Conservation (phyloP, 2,329 filamentous ascomycete genomes). For the Anthostomella pinea region DNA sequence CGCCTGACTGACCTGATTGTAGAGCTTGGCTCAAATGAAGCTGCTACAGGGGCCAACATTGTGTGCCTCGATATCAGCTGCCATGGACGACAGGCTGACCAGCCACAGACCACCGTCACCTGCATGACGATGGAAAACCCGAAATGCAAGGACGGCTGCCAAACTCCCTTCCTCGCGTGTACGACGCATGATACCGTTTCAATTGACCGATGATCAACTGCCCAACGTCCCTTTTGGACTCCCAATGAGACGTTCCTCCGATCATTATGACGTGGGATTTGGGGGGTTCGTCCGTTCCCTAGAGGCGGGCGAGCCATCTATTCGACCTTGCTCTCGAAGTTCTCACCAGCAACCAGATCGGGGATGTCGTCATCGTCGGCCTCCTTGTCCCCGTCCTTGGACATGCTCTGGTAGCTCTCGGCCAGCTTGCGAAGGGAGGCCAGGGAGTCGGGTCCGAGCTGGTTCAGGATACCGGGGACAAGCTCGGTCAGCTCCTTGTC, state of each 20-base stretch:
- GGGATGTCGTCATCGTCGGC: conserved; percentile 92
- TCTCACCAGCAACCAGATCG: conserved; percentile 93
- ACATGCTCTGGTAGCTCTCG: conserved; percentile 99
- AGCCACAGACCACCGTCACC: conserved; percentile 1
- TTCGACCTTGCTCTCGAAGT: conserved; percentile 97
- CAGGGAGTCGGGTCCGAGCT: conserved; percentile 96
- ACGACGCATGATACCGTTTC: no score
- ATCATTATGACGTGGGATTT: conserved; percentile 5
- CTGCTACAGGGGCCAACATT: conserved; percentile 5
- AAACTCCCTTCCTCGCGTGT: conserved; percentile 13
- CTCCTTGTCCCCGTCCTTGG: conserved; percentile 82
- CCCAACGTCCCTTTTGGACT: conserved; percentile 1
- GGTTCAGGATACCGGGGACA: conserved; percentile 98
- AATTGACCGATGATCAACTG: conserved; percentile 12
- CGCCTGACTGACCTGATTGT: conserved; percentile 8
- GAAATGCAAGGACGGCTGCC: conserved; percentile 7
- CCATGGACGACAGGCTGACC: conserved; percentile 3
- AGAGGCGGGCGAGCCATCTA: conserved; percentile 45
- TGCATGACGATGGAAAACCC: conserved; percentile 2
- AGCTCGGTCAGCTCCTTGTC: conserved; percentile 99
- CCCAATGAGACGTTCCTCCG: conserved; percentile 9
- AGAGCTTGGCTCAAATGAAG: conserved; percentile 5
- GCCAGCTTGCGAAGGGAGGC: conserved; percentile 97
- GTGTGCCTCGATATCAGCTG: no score
- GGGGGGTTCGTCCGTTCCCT: conserved; percentile 3